A percentile compares a stretch with the other conserved stretches of the same genome.
Conservation (phyloP, 2,329 filamentous ascomycete species). For the Colletotrichum musae region DNA sequence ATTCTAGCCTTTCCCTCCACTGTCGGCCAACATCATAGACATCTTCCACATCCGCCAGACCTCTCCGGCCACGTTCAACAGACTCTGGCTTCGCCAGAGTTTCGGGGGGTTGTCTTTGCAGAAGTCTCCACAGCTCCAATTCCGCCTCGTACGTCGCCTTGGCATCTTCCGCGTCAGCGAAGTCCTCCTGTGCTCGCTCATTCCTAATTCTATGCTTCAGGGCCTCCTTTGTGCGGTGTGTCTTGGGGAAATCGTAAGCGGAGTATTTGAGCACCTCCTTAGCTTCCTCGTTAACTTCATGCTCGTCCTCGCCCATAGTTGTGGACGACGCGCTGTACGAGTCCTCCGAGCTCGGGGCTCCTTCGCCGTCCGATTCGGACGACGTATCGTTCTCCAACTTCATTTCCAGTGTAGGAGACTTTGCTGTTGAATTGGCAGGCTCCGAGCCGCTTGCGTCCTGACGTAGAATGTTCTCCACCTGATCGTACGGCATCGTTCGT, state of each 20-base stretch:
- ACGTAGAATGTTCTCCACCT: slow-evolving; percentile 59
- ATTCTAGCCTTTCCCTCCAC: slow-evolving; percentile 57
- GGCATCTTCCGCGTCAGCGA: slow-evolving; percentile 60
- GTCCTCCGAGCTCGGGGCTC: slow-evolving; percentile 5
- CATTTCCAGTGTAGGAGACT: slow-evolving; percentile 7
- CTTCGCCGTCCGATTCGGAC: slow-evolving; percentile 7
- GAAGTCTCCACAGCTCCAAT: slow-evolving; percentile 60
- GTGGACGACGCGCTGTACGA: slow-evolving; percentile 7
- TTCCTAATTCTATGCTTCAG: slow-evolving; percentile 56
- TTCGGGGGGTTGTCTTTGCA: slow-evolving; percentile 56
- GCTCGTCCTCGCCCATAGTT: slow-evolving; percentile 28
- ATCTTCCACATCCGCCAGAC: slow-evolving; percentile 52
- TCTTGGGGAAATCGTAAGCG: slow-evolving; percentile 56
- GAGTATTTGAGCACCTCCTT: slow-evolving; percentile 60
- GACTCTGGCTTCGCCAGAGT: slow-evolving; percentile 50
- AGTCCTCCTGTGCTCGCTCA: slow-evolving; percentile 59
- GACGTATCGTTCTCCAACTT: slow-evolving; percentile 9
- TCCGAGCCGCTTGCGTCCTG: slow-evolving; percentile 1
- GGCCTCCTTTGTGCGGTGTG: slow-evolving; percentile 52
- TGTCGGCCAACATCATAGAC: slow-evolving; percentile 53
- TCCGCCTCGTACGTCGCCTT: slow-evolving; percentile 59
- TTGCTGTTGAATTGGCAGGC: neutral
- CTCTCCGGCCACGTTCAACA: slow-evolving; percentile 47
- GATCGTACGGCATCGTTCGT: slow-evolving; percentile 57
- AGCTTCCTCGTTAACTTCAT: slow-evolving; percentile 55